phyloP scores from a whole-genome alignment of 2,329 filamentous ascomycete species.

The Ceratocystis ficicola region DNA sequence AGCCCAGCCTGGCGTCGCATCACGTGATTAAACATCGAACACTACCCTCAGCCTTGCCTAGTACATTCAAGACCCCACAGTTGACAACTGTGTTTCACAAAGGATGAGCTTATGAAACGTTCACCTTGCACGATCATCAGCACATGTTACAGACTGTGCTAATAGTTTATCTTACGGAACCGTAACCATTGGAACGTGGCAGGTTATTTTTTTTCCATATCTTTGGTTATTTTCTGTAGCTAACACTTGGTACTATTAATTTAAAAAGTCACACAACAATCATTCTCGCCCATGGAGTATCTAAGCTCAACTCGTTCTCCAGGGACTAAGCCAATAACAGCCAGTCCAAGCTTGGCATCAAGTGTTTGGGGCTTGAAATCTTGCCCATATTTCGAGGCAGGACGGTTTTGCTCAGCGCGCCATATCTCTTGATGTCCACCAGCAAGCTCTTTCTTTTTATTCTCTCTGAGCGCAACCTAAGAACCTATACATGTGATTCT shows the following conservation, averaged over 20 bases:
- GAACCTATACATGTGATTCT: neutral
- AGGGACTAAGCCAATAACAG: neutral
- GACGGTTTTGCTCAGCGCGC: neutral
- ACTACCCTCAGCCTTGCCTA: slow-evolving; percentile 5
- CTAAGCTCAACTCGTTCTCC: slow-evolving; percentile 13
- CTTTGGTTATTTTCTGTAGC: too few species aligned
- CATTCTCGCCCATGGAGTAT: neutral
- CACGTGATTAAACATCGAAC: neutral
- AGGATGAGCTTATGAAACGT: neutral
- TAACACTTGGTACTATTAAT: too few species aligned
- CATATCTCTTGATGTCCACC: neutral
- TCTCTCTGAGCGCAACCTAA: neutral
- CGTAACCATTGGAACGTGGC: too few species aligned
- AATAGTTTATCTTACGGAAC: neutral
- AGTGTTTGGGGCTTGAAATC: neutral
- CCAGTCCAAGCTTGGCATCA: neutral
- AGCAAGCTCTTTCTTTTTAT: neutral
- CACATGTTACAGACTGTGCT: neutral
- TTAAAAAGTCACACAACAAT: neutral
- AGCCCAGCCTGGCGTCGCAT: slow-evolving; percentile 7
- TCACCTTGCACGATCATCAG: neutral
- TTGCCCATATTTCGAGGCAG: neutral
- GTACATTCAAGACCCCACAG: neutral
- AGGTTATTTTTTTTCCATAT: too few species aligned
- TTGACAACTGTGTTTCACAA: neutral